These are phyloP conservation scores for Ophiostoma sp. DNA, from an alignment of 2,329 filamentous ascomycete genomes.

Conservation along the genomic window DNA sequence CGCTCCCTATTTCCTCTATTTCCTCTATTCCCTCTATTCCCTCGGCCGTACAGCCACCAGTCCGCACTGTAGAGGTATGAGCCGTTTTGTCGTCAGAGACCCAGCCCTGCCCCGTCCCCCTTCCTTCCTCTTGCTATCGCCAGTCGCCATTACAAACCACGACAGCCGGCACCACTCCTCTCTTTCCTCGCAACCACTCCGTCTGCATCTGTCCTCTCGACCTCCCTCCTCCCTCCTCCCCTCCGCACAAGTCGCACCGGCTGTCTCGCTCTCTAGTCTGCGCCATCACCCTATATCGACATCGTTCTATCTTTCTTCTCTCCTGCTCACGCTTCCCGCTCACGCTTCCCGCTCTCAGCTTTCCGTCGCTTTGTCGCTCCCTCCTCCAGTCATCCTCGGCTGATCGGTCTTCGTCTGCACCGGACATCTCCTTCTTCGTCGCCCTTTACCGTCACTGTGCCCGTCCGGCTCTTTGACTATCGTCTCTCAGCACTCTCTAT, in stretches of 20 bases:
- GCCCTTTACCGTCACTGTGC: not conserved
- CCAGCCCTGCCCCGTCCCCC: not conserved
- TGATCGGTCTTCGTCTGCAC: not conserved
- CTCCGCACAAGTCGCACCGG: not conserved
- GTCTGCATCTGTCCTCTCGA: not conserved
- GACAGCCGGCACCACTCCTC: not conserved
- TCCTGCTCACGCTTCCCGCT: not conserved
- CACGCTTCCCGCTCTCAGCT: not conserved
- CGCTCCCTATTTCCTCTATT: conserved; percentile 1
- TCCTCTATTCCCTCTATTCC: not conserved
- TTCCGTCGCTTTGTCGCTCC: not conserved
- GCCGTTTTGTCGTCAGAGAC: conserved; percentile 11
- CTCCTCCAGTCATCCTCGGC: not conserved
- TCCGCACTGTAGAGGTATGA: conserved; percentile 6
- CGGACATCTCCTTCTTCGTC: not conserved
- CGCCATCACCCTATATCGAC: not conserved
- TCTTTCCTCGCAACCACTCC: not conserved
- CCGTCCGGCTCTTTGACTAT: not conserved
- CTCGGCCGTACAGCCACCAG: not conserved
- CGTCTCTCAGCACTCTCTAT: not conserved
- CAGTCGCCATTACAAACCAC: conserved; percentile 7
- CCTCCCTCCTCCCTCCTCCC: not conserved
- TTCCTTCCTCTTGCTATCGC: conserved; percentile 6
- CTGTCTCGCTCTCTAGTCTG: not conserved
- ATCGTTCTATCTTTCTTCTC: not conserved